These are phyloP conservation scores for Fusarium ramigenum DNA, from an alignment of 2,329 filamentous ascomycete species.

Conservation along the genomic window DNA sequence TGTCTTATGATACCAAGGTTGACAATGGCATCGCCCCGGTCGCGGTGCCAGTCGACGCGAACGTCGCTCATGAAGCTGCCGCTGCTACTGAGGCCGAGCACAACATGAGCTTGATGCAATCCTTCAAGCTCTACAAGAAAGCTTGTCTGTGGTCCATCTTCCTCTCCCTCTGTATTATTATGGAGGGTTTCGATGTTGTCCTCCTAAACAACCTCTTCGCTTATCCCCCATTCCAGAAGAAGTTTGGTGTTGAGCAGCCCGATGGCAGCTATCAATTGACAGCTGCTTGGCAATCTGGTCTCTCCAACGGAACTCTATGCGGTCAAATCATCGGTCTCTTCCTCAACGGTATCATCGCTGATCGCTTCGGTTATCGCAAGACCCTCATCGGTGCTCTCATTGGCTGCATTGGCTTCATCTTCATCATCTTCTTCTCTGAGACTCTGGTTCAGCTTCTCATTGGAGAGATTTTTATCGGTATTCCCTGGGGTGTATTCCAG, in stretches of 20 bases:
- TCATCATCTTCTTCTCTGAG: conserved; percentile 58
- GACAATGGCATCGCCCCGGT: conserved; percentile 14
- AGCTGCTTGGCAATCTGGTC: conserved; percentile 61
- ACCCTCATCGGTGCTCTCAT: conserved; percentile 56
- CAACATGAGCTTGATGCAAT: conserved; percentile 45
- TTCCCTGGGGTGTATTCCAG: conserved; percentile 59
- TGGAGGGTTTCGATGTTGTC: conserved; percentile 54
- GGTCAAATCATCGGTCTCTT: conserved; percentile 63
- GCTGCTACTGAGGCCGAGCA: conserved; percentile 48
- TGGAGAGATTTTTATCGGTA: conserved; percentile 57
- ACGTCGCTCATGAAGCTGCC: conserved; percentile 35
- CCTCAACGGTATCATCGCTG: conserved; percentile 58
- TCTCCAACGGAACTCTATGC: conserved; percentile 58
- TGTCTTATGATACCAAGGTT: conserved; percentile 22
- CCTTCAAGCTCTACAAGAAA: conserved; percentile 53
- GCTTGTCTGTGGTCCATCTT: conserved; percentile 51
- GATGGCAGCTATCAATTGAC: conserved; percentile 57
- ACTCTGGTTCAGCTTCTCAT: conserved; percentile 53
- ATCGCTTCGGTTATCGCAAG: conserved; percentile 57
- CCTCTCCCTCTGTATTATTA: conserved; percentile 50
- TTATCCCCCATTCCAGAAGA: conserved; percentile 51
- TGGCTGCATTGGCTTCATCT: conserved; percentile 55
- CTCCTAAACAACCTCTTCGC: conserved; percentile 55
- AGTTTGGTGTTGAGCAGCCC: conserved; percentile 50
- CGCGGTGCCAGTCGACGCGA: conserved; percentile 20